phyloP scores from a whole-genome alignment of 1,139 yeast genomes.

The Saccharomyces hybrid region DNA sequence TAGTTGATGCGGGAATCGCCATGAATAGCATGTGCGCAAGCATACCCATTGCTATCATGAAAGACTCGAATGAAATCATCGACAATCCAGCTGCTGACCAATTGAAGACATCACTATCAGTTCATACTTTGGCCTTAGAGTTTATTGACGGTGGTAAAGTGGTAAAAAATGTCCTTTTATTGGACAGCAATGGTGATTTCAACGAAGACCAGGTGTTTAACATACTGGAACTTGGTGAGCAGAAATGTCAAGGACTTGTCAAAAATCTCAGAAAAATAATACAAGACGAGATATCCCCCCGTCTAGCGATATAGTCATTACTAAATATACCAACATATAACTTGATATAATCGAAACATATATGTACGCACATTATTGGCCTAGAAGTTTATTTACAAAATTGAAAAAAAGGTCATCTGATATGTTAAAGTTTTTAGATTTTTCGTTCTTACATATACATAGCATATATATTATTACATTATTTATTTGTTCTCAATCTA shows the following conservation, averaged over 20 bases:
- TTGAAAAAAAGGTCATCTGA: constrained; percentile 30
- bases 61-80: constrained; percentile 32
- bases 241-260: constrained; percentile 41
- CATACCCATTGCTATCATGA: constrained; percentile 39
- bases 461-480: constrained; percentile 8
- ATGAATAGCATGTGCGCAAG: constrained; percentile 56
- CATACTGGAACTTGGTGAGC: constrained; percentile 42
- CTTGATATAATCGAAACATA: background rate
- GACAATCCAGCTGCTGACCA: constrained; percentile 40
- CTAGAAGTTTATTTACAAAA: background rate
- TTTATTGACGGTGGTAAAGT: constrained; percentile 39
- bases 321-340: background rate
- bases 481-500: background rate
- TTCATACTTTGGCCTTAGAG: constrained; percentile 61
- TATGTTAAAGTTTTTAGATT: background rate
- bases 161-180: constrained; percentile 48
- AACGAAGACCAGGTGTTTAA: constrained; percentile 46
- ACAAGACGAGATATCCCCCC: constrained; percentile 35
- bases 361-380: background rate
- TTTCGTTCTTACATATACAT: background rate
- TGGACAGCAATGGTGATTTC: constrained; percentile 70
- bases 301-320: constrained; percentile 12
- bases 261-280: constrained; percentile 40
- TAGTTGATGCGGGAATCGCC: constrained; percentile 73
- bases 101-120: constrained; percentile 43